Base-by-base conservation (phyloP, 352 stramenopile species). In the Phytophthora europaea region DNA sequence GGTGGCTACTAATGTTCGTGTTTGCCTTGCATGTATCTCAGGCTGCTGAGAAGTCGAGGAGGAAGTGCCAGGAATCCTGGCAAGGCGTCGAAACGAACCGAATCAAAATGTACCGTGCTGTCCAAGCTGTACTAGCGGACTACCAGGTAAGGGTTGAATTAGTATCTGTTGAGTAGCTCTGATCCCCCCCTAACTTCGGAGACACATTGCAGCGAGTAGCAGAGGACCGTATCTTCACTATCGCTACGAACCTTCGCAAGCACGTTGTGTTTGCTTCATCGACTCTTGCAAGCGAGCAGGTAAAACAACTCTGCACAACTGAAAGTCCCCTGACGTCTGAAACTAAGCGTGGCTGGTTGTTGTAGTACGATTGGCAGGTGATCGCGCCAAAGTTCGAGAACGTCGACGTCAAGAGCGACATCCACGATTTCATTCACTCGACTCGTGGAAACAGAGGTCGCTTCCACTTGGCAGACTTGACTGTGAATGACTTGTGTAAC, bases 281-380 rank as follows among this genome's bases (percentile, higher is more conserved):
- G 5, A 79, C 83, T n/a, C 80, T 96, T 7, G 88, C 88, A 16
- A 95, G 95, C 59, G 78, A 91, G 51, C 89, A 96, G 82, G 88
- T 94, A 78, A 47, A n/a, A 13, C 47, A 53, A 20, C 43, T 9
- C 13, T 33, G 28, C 33, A 7, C n/a, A 31, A 31, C 28, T 31
- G 28, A 31, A 31, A 31, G 28, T 6, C 28, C 28, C n/a, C 15
- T 28, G 28, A 9, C 6, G 34, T 43, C 28, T 22, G 18, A 20
- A 53, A 53, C 13, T 48, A 9, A 48, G 16, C 12, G 4, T 53
- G 47, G 6, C 47, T 60, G 66, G 33, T 62, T 47, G 6, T 75
- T 55, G 16, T 7, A 95, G 89, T 96, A 96, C 61, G 89, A 96
- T 33, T 96, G 88, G 87, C 89, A 96, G 56, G 91, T 94, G 64